Evolutionary conservation across 129 eudicot genomes (phyloP).

Genomic region (Sambucus nigra): DNA sequence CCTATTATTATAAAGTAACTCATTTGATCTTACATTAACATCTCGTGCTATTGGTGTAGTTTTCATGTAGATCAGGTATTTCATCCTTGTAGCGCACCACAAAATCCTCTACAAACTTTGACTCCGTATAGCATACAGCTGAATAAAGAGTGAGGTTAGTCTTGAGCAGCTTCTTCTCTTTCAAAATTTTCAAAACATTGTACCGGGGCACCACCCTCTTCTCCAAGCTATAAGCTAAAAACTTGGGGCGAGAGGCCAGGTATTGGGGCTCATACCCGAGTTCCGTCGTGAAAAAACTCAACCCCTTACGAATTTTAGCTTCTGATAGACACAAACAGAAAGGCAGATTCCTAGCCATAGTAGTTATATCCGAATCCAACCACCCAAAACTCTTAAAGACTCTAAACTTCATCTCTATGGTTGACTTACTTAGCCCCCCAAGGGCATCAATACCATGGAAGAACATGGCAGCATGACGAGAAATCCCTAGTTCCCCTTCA

Average conservation of each 20-base stretch:
- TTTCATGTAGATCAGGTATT: slow-evolving; percentile 12
- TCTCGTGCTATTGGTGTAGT: slow-evolving; percentile 9
- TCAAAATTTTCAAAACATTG: slow-evolving; percentile 22
- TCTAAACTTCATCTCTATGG: slow-evolving; percentile 16
- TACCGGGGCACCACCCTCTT: slow-evolving; percentile 36
- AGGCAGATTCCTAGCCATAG: slow-evolving; percentile 20
- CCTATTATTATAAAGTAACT: neutral
- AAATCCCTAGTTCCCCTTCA: slow-evolving; percentile 20
- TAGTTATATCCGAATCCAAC: slow-evolving; percentile 20
- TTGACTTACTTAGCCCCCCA: slow-evolving; percentile 2
- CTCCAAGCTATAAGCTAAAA: slow-evolving; percentile 24
- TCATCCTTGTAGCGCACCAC: slow-evolving; percentile 25
- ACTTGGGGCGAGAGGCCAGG: slow-evolving; percentile 12
- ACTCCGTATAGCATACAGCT: slow-evolving; percentile 7
- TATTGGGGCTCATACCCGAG: slow-evolving; percentile 23
- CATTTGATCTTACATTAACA: neutral
- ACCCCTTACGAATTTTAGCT: slow-evolving; percentile 13
- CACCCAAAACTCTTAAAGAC: slow-evolving; percentile 35
- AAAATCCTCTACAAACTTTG: slow-evolving; percentile 16
- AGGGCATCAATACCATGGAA: slow-evolving; percentile 23
- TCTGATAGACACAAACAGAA: slow-evolving; percentile 14
- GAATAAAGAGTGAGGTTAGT: slow-evolving; percentile 13
- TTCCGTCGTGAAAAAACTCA: slow-evolving; percentile 29
- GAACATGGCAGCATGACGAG: slow-evolving; percentile 10
- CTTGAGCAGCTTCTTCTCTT: slow-evolving; percentile 28